Percentiles rank a stretch among this genome's conserved stretches.
These are phyloP conservation scores for Carpinus fangiana DNA, from an alignment of 306 rosid genomes.

Conservation along the genomic window DNA sequence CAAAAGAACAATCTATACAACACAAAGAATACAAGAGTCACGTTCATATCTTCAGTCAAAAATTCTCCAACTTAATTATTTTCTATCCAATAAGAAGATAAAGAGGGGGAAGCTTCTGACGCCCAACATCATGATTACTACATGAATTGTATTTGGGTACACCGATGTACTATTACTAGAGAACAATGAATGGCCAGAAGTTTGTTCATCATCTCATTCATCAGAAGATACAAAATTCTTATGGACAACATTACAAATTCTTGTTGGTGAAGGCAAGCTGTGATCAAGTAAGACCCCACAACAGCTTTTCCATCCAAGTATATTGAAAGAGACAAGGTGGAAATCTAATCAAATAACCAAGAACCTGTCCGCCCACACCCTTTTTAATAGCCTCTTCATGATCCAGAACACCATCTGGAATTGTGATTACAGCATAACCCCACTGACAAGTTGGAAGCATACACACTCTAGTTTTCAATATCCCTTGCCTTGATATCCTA, in stretches of 20 bases:
- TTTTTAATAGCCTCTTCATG: conserved; percentile 77
- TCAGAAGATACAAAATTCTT: neutral
- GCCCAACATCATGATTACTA: neutral
- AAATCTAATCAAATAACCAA: conserved; percentile 66
- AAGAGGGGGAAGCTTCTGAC: neutral
- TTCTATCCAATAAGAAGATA: neutral
- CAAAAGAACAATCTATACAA: neutral
- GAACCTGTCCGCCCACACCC: conserved; percentile 81
- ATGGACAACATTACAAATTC: conserved; percentile 4
- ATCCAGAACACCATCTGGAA: conserved; percentile 94
- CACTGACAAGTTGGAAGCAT: conserved; percentile 86
- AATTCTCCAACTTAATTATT: neutral
- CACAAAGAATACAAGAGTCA: neutral
- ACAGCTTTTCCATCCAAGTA: neutral
- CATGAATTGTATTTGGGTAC: neutral
- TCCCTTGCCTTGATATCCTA: conserved; percentile 78
- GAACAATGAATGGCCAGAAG: neutral
- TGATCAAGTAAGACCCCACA: no score
- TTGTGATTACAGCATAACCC: conserved; percentile 92
- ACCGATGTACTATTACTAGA: neutral
- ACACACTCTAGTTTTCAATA: conserved; percentile 56
- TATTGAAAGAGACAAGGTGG: neutral
- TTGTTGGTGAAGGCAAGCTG: neutral
- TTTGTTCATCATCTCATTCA: conserved; percentile 7
- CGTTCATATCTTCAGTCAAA: neutral